Base-by-base conservation (phyloP, 2,329 filamentous ascomycete genomes). In the Pleomassaria siparia region DNA sequence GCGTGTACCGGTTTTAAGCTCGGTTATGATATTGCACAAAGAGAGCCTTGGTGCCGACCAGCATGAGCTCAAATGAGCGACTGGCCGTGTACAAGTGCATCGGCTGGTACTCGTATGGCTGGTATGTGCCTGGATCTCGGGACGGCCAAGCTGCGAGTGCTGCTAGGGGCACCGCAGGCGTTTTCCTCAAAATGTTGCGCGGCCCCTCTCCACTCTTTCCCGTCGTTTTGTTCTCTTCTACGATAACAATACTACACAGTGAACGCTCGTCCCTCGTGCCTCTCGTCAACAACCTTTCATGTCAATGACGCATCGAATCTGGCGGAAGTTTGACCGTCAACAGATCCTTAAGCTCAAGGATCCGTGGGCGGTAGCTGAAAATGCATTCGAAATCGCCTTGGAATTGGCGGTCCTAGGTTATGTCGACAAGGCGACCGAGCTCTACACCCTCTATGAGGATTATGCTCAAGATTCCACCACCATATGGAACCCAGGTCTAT, bases 331-430 rank as follows among this genome's bases (percentile, higher is more conserved):
- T 43, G 50, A 54, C 33, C 36, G 30, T 8, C 47, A 54, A 26
- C 49, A 52, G 12, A 55, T 53, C 22, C 46, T 58, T 11, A 41
- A 41, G 25, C 43, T 54, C 43, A 54, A 51, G 26, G 47, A 49
- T 28, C 53, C 53, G 13, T 54, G 51, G 53, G 46, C 44, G 15
- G 53, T 58, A 7, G 53, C 53, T 7, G 26, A 47, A 4, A 56
- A 54, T 47, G 46, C 37, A 28, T 51, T 53, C 44, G 51, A 56
- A 13, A 40, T 58, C 15, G 53, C 55, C 2, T 40, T 58, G 20
- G 55, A 58, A 26, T 52, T 56, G 41, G 55, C 55, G 24, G 35
- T 58, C 11, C 36, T 58, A 13, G 55, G 55, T 11, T 51, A 56
- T 40, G 40, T 56, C 16, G 43, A 50, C 24, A 49, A 40, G 18